Percentiles rank a stretch among this genome's conserved stretches.
These are phyloP conservation scores for Gaultheria prostrata DNA, from an alignment of 148 eudicot genomes.

Conservation along the genomic window DNA sequence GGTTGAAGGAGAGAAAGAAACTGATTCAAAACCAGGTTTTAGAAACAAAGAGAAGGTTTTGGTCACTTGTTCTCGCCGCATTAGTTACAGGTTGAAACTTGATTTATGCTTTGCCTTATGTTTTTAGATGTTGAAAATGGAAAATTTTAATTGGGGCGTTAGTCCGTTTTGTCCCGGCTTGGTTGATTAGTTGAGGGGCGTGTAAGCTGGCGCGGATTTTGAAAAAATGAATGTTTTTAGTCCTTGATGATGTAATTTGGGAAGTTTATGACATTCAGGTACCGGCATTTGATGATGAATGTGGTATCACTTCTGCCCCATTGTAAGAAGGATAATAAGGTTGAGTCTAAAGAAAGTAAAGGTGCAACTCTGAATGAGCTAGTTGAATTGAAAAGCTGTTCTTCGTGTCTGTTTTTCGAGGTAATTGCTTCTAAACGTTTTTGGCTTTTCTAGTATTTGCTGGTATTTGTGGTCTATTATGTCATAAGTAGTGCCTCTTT, in stretches of 20 bases:
- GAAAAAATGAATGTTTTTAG: too few relatives aligned
- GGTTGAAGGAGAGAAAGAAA: constrained; percentile 6
- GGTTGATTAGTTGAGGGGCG: background rate
- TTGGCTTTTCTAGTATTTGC: background rate
- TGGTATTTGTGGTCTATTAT: background rate
- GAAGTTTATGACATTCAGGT: constrained; percentile 36
- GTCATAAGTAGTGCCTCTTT: background rate
- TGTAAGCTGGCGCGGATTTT: too few relatives aligned
- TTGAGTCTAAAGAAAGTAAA: constrained; percentile 83
- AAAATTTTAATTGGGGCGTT: too few relatives aligned
- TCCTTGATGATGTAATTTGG: background rate
- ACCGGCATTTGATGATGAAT: constrained; percentile 93
- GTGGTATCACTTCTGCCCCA: constrained; percentile 73
- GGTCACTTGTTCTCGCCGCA: constrained; percentile 62
- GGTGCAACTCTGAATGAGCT: constrained; percentile 89
- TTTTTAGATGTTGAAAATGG: background rate
- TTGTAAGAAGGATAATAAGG: constrained; percentile 83
- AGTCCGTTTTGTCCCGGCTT: too few relatives aligned
- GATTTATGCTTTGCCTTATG: background rate
- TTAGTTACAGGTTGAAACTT: constrained; percentile 34
- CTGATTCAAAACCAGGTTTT: constrained; percentile 17
- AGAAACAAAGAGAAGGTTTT: constrained; percentile 66
- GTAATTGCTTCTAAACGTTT: constrained; percentile 28
- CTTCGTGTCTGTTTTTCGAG: constrained; percentile 93
- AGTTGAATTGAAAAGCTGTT: constrained; percentile 80